Conservation (phyloP, 2,329 filamentous ascomycete genomes). For the Phialocephala subalpina region DNA sequence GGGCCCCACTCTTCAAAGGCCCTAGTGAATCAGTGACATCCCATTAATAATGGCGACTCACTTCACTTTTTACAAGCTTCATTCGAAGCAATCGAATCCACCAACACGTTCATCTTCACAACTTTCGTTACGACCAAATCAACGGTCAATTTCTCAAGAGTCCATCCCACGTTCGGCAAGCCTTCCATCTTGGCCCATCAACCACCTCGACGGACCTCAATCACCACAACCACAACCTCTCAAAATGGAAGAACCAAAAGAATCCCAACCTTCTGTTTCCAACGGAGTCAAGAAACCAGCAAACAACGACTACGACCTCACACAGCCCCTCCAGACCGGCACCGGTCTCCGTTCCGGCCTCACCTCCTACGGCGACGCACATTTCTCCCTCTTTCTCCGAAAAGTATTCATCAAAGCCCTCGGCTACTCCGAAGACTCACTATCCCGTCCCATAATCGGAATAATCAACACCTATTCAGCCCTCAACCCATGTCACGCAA, state of each 20-base stretch:
- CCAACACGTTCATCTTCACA: slow-evolving; percentile 5
- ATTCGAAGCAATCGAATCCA: not conserved
- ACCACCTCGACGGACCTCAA: not conserved
- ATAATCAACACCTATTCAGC: slow-evolving; percentile 77
- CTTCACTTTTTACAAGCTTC: slow-evolving; percentile 1
- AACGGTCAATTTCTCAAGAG: not conserved
- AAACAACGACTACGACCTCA: slow-evolving; percentile 63
- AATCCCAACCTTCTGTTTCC: not conserved
- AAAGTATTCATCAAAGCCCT: slow-evolving; percentile 82
- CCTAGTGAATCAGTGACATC: not conserved
- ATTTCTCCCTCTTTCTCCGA: slow-evolving; percentile 78
- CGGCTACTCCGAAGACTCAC: slow-evolving; percentile 75
- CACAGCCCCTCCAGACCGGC: slow-evolving; percentile 56
- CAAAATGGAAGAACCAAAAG: slow-evolving; percentile 4
- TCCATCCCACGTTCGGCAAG: not conserved
- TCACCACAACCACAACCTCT: not conserved
- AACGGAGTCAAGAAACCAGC: slow-evolving; percentile 1
- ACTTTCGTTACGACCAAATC: not conserved
- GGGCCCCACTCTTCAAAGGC: not conserved
- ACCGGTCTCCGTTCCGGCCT: slow-evolving; percentile 69
- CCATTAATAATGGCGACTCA: not conserved
- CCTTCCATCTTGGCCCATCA: not conserved
- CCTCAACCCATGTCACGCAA: slow-evolving; percentile 80
- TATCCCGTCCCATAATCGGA: slow-evolving; percentile 75
- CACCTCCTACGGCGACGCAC: slow-evolving; percentile 74